Percentiles rank a stretch among this genome's conserved stretches.
Evolutionary conservation across 768 basidiomycete species (phyloP).

Genomic region (Suillus occidentalis): DNA sequence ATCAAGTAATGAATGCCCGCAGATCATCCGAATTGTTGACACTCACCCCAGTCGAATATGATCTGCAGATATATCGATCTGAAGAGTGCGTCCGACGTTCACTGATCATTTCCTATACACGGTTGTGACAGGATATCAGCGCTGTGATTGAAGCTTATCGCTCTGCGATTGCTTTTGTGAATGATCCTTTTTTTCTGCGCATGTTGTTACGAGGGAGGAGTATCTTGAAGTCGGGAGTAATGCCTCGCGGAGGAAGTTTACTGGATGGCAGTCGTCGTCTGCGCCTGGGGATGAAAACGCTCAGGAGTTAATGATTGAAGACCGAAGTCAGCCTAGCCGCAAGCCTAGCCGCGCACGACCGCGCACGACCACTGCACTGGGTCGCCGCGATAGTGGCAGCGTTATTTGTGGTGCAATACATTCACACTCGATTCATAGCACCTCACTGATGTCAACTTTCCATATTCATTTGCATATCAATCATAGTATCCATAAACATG

Average conservation of each 20-base stretch:
- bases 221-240: constrained; percentile 82
- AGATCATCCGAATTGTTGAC: constrained; percentile 75
- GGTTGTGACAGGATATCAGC: constrained; percentile 36
- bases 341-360: constrained; percentile 29
- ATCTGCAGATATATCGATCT: constrained; percentile 71
- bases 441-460: neutral
- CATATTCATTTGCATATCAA: constrained; percentile 23
- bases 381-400: constrained; percentile 27
- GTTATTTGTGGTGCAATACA: neutral
- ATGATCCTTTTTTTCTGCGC: constrained; percentile 48
- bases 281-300: constrained; percentile 19
- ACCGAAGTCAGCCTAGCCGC: constrained; percentile 23
- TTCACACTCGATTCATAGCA: neutral
- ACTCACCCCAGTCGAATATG: constrained; percentile 82
- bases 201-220: constrained; percentile 73
- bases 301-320: constrained; percentile 20
- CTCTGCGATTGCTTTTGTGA: constrained; percentile 59
- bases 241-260: constrained; percentile 75
- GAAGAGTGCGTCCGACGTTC: constrained; percentile 58
- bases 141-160: constrained; percentile 67
- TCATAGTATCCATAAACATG: constrained; percentile 28
- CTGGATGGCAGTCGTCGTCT: constrained; percentile 48
- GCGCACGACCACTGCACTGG: constrained; percentile 19
- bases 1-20: constrained; percentile 16
- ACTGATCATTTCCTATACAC: constrained; percentile 1